Evolutionary conservation across 192 early-diverging fungal species (phyloP).

Genomic region (Coemansia pectinata): DNA sequence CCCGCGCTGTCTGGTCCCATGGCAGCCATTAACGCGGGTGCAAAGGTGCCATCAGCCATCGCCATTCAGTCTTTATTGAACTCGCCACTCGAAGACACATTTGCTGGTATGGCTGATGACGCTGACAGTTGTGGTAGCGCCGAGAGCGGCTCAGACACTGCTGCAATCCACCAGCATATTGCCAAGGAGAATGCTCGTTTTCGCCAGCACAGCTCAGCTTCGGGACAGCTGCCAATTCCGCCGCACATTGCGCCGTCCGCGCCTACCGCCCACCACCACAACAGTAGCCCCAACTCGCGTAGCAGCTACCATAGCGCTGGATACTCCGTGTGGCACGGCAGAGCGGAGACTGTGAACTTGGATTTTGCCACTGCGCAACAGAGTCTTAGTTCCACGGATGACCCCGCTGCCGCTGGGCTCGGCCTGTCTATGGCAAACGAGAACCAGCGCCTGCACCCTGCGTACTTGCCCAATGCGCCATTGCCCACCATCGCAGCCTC

Average conservation of each 20-base stretch:
- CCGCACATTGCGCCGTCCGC: constrained; percentile 1
- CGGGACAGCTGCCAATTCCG: constrained; percentile 16
- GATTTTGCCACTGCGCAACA: constrained; percentile 53
- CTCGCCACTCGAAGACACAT: constrained; percentile 19
- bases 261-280: constrained; percentile 12
- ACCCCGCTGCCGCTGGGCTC: constrained; percentile 9
- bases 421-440: constrained; percentile 1
- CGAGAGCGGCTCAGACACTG: constrained; percentile 10
- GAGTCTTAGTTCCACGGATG: constrained; percentile 50
- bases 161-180: constrained; percentile 42
- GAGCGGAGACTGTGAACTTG: constrained; percentile 41
- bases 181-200: constrained; percentile 52
- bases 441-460: background rate
- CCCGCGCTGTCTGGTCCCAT: constrained; percentile 9
- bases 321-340: constrained; percentile 43
- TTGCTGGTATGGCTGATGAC: background rate
- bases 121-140: constrained; percentile 3
- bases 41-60: constrained; percentile 19
- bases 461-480: constrained; percentile 21
- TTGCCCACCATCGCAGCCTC: constrained; percentile 28
- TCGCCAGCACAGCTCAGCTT: constrained; percentile 35
- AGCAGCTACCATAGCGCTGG: constrained; percentile 56
- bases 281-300: constrained; percentile 44
- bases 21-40: background rate
- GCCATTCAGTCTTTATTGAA: constrained; percentile 51